Conservation (phyloP, 257 asterid genomes). For the Plantago major region DNA sequence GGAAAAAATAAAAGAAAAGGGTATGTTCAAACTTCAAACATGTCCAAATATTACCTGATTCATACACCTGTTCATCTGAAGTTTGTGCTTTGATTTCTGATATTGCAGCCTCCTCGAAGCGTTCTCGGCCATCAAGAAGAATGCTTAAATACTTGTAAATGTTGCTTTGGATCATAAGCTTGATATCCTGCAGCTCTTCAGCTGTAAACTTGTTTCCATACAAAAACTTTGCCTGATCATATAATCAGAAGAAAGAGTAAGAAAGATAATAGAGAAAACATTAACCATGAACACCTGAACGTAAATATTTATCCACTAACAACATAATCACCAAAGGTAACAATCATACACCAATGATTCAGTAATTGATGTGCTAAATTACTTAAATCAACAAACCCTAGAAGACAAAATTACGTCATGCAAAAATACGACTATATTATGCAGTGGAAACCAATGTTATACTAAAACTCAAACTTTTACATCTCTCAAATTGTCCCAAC, state of each 20-base stretch:
- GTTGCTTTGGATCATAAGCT: slow-evolving; percentile 90
- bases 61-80: slow-evolving; percentile 31
- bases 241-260: slow-evolving; percentile 6
- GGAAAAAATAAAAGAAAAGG: not conserved
- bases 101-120: slow-evolving; percentile 71
- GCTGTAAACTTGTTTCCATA: slow-evolving; percentile 67
- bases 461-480: not conserved
- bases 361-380: not conserved
- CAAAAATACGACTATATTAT: not conserved
- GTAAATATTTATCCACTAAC: not conserved
- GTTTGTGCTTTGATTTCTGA: slow-evolving; percentile 26
- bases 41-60: slow-evolving; percentile 30
- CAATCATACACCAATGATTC: not conserved
- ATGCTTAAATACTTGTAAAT: slow-evolving; percentile 75
- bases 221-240: slow-evolving; percentile 65
- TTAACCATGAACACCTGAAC: not conserved
- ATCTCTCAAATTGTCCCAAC: not conserved
- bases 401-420: not conserved
- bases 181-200: slow-evolving; percentile 76
- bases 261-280: slow-evolving; percentile 4
- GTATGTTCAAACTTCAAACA: not conserved
- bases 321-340: not conserved
- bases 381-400: slow-evolving; percentile 2
- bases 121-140: slow-evolving; percentile 86
- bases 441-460: not conserved